Conservation (phyloP, 805 yeast species). For the Saccharomycopsis olivae region DNA sequence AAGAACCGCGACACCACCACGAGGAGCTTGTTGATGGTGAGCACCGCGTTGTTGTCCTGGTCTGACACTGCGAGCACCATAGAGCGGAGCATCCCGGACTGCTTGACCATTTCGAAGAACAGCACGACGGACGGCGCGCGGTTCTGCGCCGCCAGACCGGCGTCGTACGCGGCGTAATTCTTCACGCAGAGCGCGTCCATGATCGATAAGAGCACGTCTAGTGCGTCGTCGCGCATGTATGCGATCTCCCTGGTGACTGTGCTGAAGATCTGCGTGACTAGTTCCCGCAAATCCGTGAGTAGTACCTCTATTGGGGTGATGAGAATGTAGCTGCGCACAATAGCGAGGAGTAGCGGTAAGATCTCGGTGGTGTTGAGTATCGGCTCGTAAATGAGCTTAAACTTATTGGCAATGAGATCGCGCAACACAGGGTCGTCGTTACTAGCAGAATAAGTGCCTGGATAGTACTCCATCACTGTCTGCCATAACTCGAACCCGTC, state of each 20-base stretch:
- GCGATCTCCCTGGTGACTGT: too few species aligned
- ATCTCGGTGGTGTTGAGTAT: slow-evolving; percentile 66
- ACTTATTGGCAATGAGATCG: slow-evolving; percentile 32
- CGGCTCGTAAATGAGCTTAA: slow-evolving; percentile 46
- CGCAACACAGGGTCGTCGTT: slow-evolving; percentile 23
- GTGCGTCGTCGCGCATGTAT: slow-evolving; percentile 62
- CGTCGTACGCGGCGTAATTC: too few species aligned
- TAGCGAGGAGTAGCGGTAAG: slow-evolving; percentile 49
- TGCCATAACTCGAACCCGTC: slow-evolving; percentile 85
- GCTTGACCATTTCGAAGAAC: too few species aligned
- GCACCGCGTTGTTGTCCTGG: slow-evolving; percentile 25
- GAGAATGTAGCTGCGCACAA: slow-evolving; percentile 53
- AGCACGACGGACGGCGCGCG: too few species aligned
- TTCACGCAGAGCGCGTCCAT: slow-evolving; percentile 40
- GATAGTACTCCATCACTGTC: slow-evolving; percentile 53
- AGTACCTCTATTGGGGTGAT: slow-evolving; percentile 30
- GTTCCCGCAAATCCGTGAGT: too few species aligned
- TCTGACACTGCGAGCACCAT: slow-evolving; percentile 24
- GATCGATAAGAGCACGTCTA: slow-evolving; percentile 41
- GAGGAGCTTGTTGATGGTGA: slow-evolving; percentile 20
- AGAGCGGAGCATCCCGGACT: slow-evolving; percentile 22
- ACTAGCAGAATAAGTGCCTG: slow-evolving; percentile 23
- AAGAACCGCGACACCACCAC: slow-evolving; percentile 10
- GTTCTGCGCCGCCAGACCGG: too few species aligned
- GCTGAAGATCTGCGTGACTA: too few species aligned